Conservation (phyloP, 108 stramenopile genomes). For the Nannochloropsis gaditana region DNA sequence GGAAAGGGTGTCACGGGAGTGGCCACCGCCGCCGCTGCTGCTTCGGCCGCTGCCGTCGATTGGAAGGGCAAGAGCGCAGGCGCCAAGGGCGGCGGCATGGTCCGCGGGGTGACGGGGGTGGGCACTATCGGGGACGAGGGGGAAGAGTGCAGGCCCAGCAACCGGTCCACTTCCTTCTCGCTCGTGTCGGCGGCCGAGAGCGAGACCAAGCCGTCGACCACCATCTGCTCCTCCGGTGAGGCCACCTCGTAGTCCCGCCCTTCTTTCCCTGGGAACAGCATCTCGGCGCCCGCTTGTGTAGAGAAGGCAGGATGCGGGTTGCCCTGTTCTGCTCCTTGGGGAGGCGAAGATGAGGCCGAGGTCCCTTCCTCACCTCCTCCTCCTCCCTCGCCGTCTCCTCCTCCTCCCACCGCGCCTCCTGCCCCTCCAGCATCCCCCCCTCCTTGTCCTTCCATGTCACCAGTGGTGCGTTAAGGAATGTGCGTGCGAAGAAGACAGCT, state of each 20-base stretch:
- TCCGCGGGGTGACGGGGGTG: neutral
- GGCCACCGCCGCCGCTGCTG: no score
- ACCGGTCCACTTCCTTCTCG: neutral
- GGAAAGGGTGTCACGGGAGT: no score
- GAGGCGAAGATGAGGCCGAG: no score
- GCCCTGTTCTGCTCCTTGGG: no score
- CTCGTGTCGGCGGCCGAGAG: neutral
- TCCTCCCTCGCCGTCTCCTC: neutral
- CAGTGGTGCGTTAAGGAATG: neutral
- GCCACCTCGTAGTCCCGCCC: neutral
- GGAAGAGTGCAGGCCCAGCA: neutral
- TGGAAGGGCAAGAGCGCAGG: no score
- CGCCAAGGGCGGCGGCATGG: no score
- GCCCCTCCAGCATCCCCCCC: neutral
- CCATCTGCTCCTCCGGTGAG: neutral
- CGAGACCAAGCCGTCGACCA: neutral
- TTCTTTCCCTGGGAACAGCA: neutral
- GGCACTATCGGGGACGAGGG: neutral
- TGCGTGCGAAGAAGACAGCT: no score
- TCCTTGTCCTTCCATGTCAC: neutral
- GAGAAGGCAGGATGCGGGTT: no score
- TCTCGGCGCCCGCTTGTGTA: no score
- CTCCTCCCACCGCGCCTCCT: neutral
- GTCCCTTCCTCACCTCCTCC: neutral
- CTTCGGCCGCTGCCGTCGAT: no score